phyloP scores from a whole-genome alignment of 2,329 filamentous ascomycete genomes.

The Sordariomycetes sp. region DNA sequence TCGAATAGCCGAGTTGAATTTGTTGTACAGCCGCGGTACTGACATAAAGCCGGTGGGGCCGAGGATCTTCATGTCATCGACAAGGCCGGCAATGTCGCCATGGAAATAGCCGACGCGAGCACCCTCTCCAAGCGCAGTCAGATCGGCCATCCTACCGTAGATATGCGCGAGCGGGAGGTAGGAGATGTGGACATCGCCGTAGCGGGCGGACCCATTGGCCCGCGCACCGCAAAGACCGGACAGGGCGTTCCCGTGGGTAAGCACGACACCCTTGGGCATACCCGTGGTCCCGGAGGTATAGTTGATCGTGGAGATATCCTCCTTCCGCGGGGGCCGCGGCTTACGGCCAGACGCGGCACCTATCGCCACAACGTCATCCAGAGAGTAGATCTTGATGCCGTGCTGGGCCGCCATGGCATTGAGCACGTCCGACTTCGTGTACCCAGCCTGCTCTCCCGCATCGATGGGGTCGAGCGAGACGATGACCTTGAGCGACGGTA shows the following conservation, averaged over 20 bases:
- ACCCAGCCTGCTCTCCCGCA: constrained; percentile 62
- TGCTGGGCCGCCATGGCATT: constrained; percentile 62
- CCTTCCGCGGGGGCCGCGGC: constrained; percentile 58
- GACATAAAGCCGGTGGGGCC: constrained; percentile 76
- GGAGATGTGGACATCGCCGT: constrained; percentile 59
- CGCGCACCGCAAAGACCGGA: constrained; percentile 57
- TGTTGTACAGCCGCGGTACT: constrained; percentile 85
- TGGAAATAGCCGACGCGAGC: constrained; percentile 84
- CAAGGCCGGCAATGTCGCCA: constrained; percentile 73
- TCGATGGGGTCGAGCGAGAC: constrained; percentile 78
- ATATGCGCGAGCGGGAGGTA: constrained; percentile 95
- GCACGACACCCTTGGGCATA: constrained; percentile 69
- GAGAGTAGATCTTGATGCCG: constrained; percentile 69
- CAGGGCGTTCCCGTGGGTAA: constrained; percentile 75
- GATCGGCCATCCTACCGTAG: constrained; percentile 77
- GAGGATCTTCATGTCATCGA: constrained; percentile 85
- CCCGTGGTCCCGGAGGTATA: constrained; percentile 84
- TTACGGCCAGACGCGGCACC: constrained; percentile 61
- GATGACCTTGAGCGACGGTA: constrained; percentile 78
- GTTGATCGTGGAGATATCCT: constrained; percentile 81
- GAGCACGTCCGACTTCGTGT: constrained; percentile 71
- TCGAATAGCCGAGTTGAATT: constrained; percentile 76
- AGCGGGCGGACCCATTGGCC: constrained; percentile 35
- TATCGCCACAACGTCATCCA: constrained; percentile 71
- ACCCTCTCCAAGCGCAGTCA: constrained; percentile 61